Conservation (phyloP, 441 rosid species). For the Pelargonium myrrhifolium region DNA sequence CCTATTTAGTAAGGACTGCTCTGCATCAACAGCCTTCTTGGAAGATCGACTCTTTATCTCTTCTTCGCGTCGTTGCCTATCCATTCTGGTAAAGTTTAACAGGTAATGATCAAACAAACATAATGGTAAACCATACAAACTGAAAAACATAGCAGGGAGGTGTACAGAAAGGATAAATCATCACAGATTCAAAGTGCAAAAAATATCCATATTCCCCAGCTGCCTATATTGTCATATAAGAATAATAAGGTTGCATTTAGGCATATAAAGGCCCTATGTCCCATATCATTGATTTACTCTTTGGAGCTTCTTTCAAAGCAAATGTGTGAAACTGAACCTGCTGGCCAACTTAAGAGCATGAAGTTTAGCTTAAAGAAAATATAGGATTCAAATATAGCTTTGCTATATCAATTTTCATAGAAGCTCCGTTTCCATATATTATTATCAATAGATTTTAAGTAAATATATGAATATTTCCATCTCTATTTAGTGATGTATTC, state of each 20-base stretch:
- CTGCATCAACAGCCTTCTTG: conserved; percentile 76
- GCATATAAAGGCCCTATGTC: neutral
- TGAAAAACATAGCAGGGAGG: too few relatives aligned
- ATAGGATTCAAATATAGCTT: neutral
- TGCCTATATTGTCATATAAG: neutral
- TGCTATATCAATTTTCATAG: neutral
- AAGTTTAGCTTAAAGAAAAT: neutral
- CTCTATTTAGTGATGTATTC: neutral
- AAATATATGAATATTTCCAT: neutral
- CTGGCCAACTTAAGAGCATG: neutral
- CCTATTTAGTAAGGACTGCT: conserved; percentile 78
- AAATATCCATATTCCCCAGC: neutral
- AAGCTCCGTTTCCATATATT: neutral
- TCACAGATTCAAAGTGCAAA: neutral
- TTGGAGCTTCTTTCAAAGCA: neutral
- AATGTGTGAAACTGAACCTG: neutral
- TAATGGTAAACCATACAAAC: conserved; percentile 12
- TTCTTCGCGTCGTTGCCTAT: conserved; percentile 96
- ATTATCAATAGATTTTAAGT: neutral
- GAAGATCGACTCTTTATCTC: conserved; percentile 82
- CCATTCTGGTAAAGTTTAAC: conserved; percentile 52
- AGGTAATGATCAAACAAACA: conserved; percentile 19
- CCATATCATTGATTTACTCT: neutral
- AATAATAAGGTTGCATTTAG: neutral
- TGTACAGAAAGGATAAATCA: neutral